Evolutionary conservation across 1,139 yeast species (phyloP), one percentile per base, ranked within the genome.

Genomic region (Tardiomyces blankii): DNA sequence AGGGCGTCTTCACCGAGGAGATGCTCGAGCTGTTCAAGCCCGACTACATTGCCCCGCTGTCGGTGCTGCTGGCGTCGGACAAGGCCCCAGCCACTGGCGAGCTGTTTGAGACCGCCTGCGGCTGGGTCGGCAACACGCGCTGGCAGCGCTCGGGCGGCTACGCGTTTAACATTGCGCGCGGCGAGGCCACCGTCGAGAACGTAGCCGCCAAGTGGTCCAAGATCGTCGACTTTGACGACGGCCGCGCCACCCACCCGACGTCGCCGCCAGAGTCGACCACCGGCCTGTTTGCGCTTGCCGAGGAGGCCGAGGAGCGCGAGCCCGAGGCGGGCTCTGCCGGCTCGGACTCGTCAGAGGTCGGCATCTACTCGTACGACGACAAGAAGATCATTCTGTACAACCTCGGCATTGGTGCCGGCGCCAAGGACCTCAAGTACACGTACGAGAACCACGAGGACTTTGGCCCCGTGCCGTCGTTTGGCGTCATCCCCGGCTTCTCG

Each of bases 101-200:
- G 57, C 64, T 81, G 51, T 81, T 72, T 59, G 89, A 82, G 66
- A 74, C 77, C 51, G 89, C 88, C 44, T 95, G 93, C 54, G 97
- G 96, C 47, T 91, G 96, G 96, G 73, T 85, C 56, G 96, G 95
- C 59, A 78, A 78, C 67, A 88, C 96, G 47, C 78, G 97, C 71
- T 88, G 94, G 93, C 95, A 89, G 69, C 79, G 96, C 66, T 81
- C 95, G 48, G 80, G 80, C 54, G 97, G 97, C 56, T 82, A 79
- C 46, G 87, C 83, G 16, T 75, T 80, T 49, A 60, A 65, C 42
- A 72, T 68, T 47, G 80, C 74, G 40, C 69, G 69, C 35, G 54
- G 53, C 16, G 68, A 69, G 49, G 70, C 78, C 46, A 68, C 80
- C 25, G 82, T 88, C 30, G 97, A 89, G 66, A 75, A 77, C 53